Evolutionary conservation across 192 early-diverging fungal species (phyloP), one percentile per base, ranked within the genome.

Genomic region (Obelidium mucronatum): DNA sequence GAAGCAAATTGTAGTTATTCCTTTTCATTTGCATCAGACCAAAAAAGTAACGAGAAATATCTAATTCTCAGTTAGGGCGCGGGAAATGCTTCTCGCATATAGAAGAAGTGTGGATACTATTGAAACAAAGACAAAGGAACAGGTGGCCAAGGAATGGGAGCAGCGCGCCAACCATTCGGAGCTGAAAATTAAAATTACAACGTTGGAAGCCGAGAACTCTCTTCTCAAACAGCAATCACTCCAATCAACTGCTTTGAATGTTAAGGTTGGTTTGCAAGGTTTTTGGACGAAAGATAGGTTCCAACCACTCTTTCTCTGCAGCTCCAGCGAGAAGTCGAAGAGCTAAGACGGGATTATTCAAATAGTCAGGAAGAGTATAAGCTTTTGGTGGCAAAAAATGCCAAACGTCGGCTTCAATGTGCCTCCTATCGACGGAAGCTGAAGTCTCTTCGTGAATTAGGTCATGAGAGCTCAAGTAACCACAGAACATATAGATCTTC

Each of bases 131-230:
- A 78, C 78, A 2, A 67, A 66, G 3, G 65, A 40, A 30, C 39
- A 52, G 24, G 39, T 84, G 2, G 74, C 56, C 8, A 79, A 71
- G 30, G 82, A 83, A 64, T 83, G 77, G 73, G 74, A 81, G 54
- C 70, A 61, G 64, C 48, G 72, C 31, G 44, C 70, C 61, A 77
- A 84, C n/a, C 79, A 84, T 55, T 42, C 71, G 19, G 64, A 64
- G 31, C 67, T 63, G 40, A 77, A 84, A 33, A 37, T 56, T 0
- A 58, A 62, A 19, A 84, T 84, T 35, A 62, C 62, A 2, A 17
- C 52, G 48, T 69, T 84, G 2, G 66, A 63, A 37, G n/a, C 59
- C 3, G 79, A 81, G 64, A 84, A 84, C 70, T 5, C 34, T 6
- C 52, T 77, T 48, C 60, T 84, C 67, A 74, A 80, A 48, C 60